Conservation (phyloP, 1,284 basidiomycete species). For the Chalciporus sp. region DNA sequence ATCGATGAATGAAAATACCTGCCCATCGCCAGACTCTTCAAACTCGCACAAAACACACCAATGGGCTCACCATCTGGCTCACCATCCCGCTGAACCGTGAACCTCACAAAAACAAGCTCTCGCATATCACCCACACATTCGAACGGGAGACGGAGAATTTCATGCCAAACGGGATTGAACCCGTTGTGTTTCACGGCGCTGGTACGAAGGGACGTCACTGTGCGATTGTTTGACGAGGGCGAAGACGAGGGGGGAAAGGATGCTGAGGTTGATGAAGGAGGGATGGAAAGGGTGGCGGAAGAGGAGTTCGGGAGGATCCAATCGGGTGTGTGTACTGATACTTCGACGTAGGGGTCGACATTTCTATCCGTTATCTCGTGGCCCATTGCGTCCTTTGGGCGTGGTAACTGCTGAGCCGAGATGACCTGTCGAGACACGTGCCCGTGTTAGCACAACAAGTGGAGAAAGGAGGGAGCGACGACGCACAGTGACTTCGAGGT, state of each 20-base stretch:
- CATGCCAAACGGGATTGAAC: constrained; percentile 89
- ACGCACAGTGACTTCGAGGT: constrained; percentile 64
- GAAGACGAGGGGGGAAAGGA: constrained; percentile 8
- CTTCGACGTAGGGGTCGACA: constrained; percentile 78
- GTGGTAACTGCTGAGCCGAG: constrained; percentile 92
- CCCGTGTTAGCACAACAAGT: constrained; percentile 1
- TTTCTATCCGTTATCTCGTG: constrained; percentile 63
- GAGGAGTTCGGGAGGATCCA: constrained; percentile 44
- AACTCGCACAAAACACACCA: constrained; percentile 68
- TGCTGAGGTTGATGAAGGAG: constrained; percentile 33
- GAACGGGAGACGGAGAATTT: constrained; percentile 70
- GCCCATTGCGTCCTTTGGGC: constrained; percentile 66
- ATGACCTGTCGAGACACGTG: constrained; percentile 57
- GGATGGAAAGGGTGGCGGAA: constrained; percentile 23
- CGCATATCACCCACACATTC: constrained; percentile 75
- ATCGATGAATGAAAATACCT: constrained; percentile 28
- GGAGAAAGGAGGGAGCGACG: neutral
- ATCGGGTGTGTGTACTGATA: constrained; percentile 76
- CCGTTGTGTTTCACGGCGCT: constrained; percentile 78
- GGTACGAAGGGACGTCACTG: constrained; percentile 58
- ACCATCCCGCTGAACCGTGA: constrained; percentile 70
- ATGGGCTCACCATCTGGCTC: constrained; percentile 65
- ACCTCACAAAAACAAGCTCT: constrained; percentile 82
- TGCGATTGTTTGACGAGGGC: constrained; percentile 26
- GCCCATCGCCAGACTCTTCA: constrained; percentile 75